phyloP scores from a whole-genome alignment of 352 stramenopile species.

The Phytopythium oedochilum region DNA sequence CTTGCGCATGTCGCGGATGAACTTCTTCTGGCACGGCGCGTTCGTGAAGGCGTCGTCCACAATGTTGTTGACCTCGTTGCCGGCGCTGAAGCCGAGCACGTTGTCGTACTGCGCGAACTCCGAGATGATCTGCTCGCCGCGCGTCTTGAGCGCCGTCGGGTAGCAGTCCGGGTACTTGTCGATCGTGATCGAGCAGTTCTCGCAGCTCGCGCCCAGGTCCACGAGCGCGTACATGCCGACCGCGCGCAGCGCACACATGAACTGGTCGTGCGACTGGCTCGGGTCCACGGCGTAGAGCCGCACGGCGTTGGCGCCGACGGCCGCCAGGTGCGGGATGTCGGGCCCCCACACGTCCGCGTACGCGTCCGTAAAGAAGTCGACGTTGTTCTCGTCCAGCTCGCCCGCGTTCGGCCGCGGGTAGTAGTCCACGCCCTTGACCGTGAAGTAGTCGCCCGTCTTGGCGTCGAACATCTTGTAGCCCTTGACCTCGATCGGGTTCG shows the following conservation, averaged over 20 bases:
- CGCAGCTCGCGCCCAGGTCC: slow-evolving; percentile 47
- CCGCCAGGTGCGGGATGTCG: slow-evolving; percentile 61
- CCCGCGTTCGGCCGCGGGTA: slow-evolving; percentile 72
- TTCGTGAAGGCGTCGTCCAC: slow-evolving; percentile 36
- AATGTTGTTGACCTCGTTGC: slow-evolving; percentile 83
- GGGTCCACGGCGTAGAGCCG: slow-evolving; percentile 83
- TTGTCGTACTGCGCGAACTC: slow-evolving; percentile 87
- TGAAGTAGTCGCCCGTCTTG: slow-evolving; percentile 53
- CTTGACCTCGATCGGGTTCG: slow-evolving; percentile 40
- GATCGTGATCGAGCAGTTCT: slow-evolving; percentile 49
- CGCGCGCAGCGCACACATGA: slow-evolving; percentile 80
- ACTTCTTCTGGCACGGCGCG: slow-evolving; percentile 87
- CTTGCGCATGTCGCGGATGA: slow-evolving; percentile 75
- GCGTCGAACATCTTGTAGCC: slow-evolving; percentile 68
- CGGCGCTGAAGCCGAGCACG: slow-evolving; percentile 63
- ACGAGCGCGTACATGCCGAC: slow-evolving; percentile 78
- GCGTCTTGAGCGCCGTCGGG: slow-evolving; percentile 45
- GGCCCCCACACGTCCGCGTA: slow-evolving; percentile 54
- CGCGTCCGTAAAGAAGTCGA: slow-evolving; percentile 85
- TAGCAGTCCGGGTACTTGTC: slow-evolving; percentile 56
- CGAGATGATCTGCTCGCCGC: slow-evolving; percentile 71
- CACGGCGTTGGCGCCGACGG: slow-evolving; percentile 69
- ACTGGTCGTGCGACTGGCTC: slow-evolving; percentile 75
- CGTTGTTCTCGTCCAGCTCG: slow-evolving; percentile 58
- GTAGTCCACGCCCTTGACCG: slow-evolving; percentile 65